A percentile compares a stretch with the other conserved stretches of the same genome.
Evolutionary conservation across 352 stramenopile species (phyloP).

Genomic region (Globisporangium spiculum): DNA sequence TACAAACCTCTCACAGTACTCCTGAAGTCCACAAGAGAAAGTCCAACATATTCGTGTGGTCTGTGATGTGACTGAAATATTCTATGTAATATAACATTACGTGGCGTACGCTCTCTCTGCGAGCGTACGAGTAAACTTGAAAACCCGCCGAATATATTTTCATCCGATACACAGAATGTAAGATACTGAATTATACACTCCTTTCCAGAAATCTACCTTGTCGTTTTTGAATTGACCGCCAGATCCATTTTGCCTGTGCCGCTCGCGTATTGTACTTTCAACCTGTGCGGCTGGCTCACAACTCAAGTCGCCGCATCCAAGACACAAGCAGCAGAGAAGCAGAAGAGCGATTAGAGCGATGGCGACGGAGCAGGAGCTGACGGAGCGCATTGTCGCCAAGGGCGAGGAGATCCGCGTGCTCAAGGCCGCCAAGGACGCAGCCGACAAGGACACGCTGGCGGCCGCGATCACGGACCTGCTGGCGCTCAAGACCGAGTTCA

Average conservation of each 20-base stretch:
- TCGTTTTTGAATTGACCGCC: background rate
- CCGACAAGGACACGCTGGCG: slow-evolving; percentile 46
- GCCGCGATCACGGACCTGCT: slow-evolving; percentile 55
- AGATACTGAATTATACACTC: background rate
- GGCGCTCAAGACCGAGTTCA: slow-evolving; percentile 76
- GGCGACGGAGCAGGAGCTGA: slow-evolving; percentile 54
- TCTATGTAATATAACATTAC: background rate
- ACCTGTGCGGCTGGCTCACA: background rate
- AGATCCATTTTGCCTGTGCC: background rate
- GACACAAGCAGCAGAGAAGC: background rate
- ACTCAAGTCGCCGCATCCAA: slow-evolving; percentile 1
- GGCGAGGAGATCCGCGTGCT: slow-evolving; percentile 74
- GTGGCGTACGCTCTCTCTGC: background rate
- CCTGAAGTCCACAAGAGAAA: background rate
- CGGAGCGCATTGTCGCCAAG: slow-evolving; percentile 53
- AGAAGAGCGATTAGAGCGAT: slow-evolving; percentile 17
- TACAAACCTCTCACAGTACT: background rate
- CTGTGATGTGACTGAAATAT: background rate
- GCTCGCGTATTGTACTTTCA: background rate
- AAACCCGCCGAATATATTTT: background rate
- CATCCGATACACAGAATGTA: background rate
- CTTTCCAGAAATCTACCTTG: background rate
- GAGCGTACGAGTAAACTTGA: background rate
- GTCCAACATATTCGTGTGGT: slow-evolving; percentile 2
- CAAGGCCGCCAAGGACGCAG: slow-evolving; percentile 55